Base-by-base conservation (phyloP, 306 rosid species). In the Ceratonia siliqua region DNA sequence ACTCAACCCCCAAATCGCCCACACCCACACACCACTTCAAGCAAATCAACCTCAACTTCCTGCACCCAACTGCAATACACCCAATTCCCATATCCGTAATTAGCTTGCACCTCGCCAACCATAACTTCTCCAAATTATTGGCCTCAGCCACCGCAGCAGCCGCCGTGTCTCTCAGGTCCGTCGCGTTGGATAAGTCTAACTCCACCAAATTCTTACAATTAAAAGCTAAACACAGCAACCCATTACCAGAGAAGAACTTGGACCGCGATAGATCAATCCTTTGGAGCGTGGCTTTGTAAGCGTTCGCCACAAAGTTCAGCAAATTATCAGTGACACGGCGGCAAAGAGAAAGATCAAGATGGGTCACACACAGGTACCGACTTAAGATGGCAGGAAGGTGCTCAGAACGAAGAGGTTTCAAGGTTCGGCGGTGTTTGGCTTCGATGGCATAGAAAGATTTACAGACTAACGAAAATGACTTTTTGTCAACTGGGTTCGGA, bases 1-100 rank as follows among this genome's bases (percentile, higher is more conserved):
- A 87, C 17, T 80, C 92, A 13, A 92, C 92, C 57, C 99, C 99
- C 76, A 87, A 85, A 82, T 92, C 96, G 4, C 90, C 90, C 57
- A 95, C 87, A 21, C 92, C 85, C 3, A 90, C 79, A 70, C 99
- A 95, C 99, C 99, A 92, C 70, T 90, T 95, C 82, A 95, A 85
- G 68, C 83, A 75, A 57, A 95, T 73, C 78, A 87, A 20, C 73
- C 77, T 90, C 82, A 94, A 69, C 69, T 89, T 92, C 55, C 72
- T 83, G 33, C 99, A 95, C 8, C 99, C 99, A 35, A 92, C 99
- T 0, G 99, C 99, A 6, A 95, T 84, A 27, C 98, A 92, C 53
- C 96, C 97, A 39, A 95, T 88, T 21, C 99, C 99, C 92, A 95
- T 81, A 48, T 95, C 99, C 43, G 97, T 95, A 14, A 95, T 76